A percentile compares a stretch with the other conserved stretches of the same genome.
Conservation (phyloP, 345 rosid species). For the Populus alba region DNA sequence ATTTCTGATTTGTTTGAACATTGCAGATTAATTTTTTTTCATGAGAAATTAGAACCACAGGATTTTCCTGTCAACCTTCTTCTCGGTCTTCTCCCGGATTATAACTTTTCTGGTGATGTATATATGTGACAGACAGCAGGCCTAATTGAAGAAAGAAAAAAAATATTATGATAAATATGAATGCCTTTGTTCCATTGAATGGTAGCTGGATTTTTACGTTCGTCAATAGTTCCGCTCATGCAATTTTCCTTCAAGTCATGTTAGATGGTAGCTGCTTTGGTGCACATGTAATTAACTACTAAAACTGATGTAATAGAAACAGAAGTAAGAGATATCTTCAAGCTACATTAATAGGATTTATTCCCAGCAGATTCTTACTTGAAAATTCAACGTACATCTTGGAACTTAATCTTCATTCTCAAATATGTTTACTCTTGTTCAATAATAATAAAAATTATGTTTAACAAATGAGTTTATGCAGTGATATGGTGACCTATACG, state of each 20-base stretch:
- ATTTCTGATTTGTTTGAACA: neutral
- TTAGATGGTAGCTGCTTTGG: neutral
- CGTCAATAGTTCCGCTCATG: neutral
- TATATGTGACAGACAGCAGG: too few species aligned
- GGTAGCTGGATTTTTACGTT: constrained; percentile 1
- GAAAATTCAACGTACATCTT: neutral
- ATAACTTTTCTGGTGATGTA: too few species aligned
- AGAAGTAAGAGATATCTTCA: neutral
- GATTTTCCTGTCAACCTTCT: too few species aligned
- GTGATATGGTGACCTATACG: neutral
- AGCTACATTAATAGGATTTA: neutral
- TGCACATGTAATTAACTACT: constrained; percentile 1
- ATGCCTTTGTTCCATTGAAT: neutral
- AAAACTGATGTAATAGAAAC: neutral
- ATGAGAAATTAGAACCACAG: neutral
- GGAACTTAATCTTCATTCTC: neutral
- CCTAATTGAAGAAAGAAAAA: neutral
- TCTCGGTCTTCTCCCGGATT: too few species aligned
- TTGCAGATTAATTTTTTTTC: neutral
- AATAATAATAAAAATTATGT: neutral
- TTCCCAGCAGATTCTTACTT: neutral
- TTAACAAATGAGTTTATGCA: neutral
- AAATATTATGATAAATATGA: neutral
- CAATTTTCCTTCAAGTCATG: neutral
- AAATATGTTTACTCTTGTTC: neutral